Percentiles rank a stretch among this genome's conserved stretches.
These are phyloP conservation scores for Nakaseomyces uthaithaninus DNA, from an alignment of 1,139 yeast species.

Conservation along the genomic window DNA sequence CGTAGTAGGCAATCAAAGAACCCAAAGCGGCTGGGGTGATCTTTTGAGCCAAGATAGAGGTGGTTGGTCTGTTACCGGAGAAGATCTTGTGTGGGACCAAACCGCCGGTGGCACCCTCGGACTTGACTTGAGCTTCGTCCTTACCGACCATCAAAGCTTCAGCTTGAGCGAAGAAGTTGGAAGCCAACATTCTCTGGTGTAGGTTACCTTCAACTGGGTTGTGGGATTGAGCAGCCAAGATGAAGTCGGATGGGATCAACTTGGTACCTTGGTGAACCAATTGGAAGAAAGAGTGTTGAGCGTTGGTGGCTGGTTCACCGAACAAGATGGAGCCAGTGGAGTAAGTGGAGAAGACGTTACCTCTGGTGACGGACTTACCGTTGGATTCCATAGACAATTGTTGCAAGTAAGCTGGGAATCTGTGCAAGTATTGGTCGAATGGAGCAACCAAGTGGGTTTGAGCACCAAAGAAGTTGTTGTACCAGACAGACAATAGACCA, in stretches of 20 bases:
- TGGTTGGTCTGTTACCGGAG: conserved; percentile 98
- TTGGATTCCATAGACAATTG: conserved; percentile 98
- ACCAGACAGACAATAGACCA: conserved; percentile 92
- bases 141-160: conserved; percentile 98
- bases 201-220: conserved; percentile 91
- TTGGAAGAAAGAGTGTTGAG: conserved; percentile 99
- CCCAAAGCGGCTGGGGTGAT: conserved; percentile 96
- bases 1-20: conserved; percentile 93
- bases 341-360: conserved; percentile 82
- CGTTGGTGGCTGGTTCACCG: conserved; percentile 98
- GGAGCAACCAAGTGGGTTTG: conserved; percentile 98
- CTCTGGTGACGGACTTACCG: conserved; percentile 95
- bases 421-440: conserved; percentile 94
- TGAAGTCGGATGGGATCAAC: conserved; percentile 92
- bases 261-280: conserved; percentile 98
- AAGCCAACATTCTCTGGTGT: conserved; percentile 96
- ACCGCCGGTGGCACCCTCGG: conserved; percentile 82
- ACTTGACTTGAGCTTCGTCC: conserved; percentile 70
- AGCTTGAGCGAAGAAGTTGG: conserved; percentile 96
- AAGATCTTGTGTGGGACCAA: conserved; percentile 92
- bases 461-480: conserved; percentile 95
- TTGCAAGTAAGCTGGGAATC: conserved; percentile 98
- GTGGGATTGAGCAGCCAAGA: conserved; percentile 94
- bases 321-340: conserved; percentile 92
- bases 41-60: conserved; percentile 89